These are phyloP conservation scores for Mortierella sp. DNA, from an alignment of 371 early-diverging fungal species.

Conservation along the genomic window DNA sequence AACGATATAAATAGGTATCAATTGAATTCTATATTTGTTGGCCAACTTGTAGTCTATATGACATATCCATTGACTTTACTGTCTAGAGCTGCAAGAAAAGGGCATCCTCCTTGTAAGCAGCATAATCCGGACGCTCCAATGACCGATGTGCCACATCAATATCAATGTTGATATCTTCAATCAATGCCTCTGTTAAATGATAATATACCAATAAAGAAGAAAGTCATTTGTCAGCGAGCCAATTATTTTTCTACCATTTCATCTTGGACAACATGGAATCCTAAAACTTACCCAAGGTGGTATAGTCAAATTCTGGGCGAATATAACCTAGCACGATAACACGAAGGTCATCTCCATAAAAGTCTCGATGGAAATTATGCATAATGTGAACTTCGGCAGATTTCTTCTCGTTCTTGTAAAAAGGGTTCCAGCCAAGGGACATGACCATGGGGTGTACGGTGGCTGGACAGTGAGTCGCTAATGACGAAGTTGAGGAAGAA, in stretches of 20 bases:
- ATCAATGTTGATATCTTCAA: constrained; percentile 93
- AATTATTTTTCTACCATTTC: neutral
- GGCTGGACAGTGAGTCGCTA: constrained; percentile 38
- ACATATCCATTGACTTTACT: neutral
- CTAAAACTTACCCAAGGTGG: constrained; percentile 73
- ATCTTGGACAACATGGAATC: neutral
- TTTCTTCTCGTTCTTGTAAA: constrained; percentile 95
- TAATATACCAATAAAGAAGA: neutral
- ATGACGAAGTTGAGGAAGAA: constrained; percentile 29
- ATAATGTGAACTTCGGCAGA: constrained; percentile 98
- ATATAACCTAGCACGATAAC: constrained; percentile 91
- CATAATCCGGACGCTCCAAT: constrained; percentile 68
- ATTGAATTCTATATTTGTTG: neutral
- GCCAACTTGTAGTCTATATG: neutral
- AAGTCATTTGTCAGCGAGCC: neutral
- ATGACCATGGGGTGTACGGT: constrained; percentile 95
- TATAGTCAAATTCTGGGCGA: constrained; percentile 92
- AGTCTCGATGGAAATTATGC: constrained; percentile 87
- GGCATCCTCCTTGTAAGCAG: constrained; percentile 49
- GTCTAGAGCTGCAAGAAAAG: constrained; percentile 30
- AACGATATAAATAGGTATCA: no score
- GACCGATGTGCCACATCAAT: constrained; percentile 84
- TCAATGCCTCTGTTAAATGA: constrained; percentile 78
- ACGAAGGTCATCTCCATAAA: constrained; percentile 88
- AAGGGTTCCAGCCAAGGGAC: constrained; percentile 99